Evolutionary conservation across 768 basidiomycete genomes (phyloP).

Genomic region (Russula ochroleuca): DNA sequence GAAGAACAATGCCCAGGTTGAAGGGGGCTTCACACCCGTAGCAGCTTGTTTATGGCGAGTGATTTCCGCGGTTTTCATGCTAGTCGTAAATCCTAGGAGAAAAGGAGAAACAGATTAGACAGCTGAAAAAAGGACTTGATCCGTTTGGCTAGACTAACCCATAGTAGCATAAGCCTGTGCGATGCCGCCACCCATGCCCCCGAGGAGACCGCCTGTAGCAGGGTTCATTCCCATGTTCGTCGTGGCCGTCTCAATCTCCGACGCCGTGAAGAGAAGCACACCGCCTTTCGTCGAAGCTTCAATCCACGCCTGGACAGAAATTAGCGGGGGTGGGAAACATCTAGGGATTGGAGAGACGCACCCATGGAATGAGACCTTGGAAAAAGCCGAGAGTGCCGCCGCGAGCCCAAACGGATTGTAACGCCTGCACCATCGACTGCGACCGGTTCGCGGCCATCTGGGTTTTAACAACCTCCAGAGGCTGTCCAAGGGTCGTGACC

Average conservation of each 20-base stretch:
- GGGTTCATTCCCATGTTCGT: conserved; percentile 68
- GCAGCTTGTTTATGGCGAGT: conserved; percentile 91
- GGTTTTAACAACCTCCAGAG: conserved; percentile 96
- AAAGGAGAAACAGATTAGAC: background rate
- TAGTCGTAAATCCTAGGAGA: conserved; percentile 86
- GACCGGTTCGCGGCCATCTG: conserved; percentile 98
- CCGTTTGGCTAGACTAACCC: conserved; percentile 57
- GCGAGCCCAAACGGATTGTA: conserved; percentile 82
- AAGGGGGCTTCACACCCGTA: conserved; percentile 78
- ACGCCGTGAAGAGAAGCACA: conserved; percentile 92
- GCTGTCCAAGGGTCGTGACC: conserved; percentile 98
- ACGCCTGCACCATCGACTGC: conserved; percentile 85
- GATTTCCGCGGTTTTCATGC: conserved; percentile 99
- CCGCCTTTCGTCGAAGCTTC: conserved; percentile 98
- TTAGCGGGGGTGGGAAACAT: conserved; percentile 10
- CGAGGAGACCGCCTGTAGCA: conserved; percentile 81
- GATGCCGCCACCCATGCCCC: conserved; percentile 96
- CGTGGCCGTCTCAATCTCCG: conserved; percentile 79
- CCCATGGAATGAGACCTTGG: conserved; percentile 99
- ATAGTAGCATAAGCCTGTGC: conserved; percentile 99
- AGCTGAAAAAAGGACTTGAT: background rate
- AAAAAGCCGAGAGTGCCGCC: conserved; percentile 90
- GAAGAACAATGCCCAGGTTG: conserved; percentile 90
- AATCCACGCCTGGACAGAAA: conserved; percentile 81
- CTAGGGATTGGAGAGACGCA: conserved; percentile 36